phyloP scores from a whole-genome alignment of 345 rosid genomes.

The Boechera retrofracta region DNA sequence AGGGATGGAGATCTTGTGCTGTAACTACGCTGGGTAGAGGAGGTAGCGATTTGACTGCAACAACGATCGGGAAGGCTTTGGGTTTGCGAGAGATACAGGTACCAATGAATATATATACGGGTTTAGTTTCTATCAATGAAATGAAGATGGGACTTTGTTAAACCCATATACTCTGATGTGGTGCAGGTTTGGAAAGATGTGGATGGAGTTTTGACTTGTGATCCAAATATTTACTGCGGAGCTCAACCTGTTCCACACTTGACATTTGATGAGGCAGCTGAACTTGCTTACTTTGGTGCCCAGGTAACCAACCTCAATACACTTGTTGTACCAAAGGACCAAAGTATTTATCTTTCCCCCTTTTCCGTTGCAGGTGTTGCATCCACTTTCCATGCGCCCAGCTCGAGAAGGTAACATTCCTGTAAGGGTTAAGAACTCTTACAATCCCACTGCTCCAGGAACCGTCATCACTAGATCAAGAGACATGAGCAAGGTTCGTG shows the following conservation, averaged over 20 bases:
- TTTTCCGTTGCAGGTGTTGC: conserved; percentile 62
- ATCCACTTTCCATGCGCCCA: conserved; percentile 95
- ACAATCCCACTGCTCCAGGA: conserved; percentile 87
- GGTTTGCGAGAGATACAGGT: conserved; percentile 92
- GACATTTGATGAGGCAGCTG: conserved; percentile 97
- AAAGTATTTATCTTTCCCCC: not conserved
- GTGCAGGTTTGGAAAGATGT: conserved; percentile 95
- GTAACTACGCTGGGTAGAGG: conserved; percentile 90
- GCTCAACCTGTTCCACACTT: conserved; percentile 81
- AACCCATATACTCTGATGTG: not conserved
- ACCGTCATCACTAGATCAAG: conserved; percentile 79
- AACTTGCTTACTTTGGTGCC: conserved; percentile 98
- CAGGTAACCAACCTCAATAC: conserved; percentile 56
- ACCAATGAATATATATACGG: not conserved
- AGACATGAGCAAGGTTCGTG: conserved; percentile 86
- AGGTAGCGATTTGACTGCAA: conserved; percentile 95
- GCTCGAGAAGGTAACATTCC: conserved; percentile 93
- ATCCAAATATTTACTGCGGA: conserved; percentile 68
- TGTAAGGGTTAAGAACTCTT: conserved; percentile 89
- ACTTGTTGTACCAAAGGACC: not conserved
- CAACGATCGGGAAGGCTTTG: conserved; percentile 89
- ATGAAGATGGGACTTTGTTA: not conserved
- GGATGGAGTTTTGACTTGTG: conserved; percentile 93
- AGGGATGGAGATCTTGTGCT: conserved; percentile 87
- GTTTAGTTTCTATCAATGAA: not conserved